Percentiles rank a stretch among this genome's conserved stretches.
Evolutionary conservation across 106 monocot species (phyloP).

Genomic region (Acorus calamus): DNA sequence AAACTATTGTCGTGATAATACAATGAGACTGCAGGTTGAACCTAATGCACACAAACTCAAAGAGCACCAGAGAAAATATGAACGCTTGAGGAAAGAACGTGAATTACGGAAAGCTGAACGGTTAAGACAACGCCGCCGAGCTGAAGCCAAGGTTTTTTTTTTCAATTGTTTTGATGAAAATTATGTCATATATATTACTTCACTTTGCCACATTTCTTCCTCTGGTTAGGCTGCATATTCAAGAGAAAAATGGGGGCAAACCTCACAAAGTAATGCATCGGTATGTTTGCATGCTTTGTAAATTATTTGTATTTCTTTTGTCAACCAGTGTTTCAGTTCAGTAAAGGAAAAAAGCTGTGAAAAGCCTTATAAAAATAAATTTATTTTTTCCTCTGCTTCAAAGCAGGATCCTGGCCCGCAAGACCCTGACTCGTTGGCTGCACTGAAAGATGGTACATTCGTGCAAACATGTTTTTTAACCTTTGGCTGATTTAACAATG

Average conservation of each 20-base stretch:
- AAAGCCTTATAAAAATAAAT: neutral
- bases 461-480: neutral
- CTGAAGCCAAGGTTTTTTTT: conserved; percentile 39
- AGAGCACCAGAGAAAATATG: conserved; percentile 73
- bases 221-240: conserved; percentile 6
- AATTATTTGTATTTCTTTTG: too few relatives aligned
- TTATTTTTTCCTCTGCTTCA: neutral
- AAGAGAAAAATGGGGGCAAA: conserved; percentile 21
- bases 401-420: conserved; percentile 25
- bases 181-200: conserved; percentile 5
- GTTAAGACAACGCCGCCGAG: conserved; percentile 26
- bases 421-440: conserved; percentile 24
- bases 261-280: conserved; percentile 14
- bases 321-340: too few relatives aligned
- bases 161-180: too few relatives aligned
- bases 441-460: conserved; percentile 47
- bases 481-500: too few relatives aligned
- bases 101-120: conserved; percentile 37
- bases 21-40: conserved; percentile 48
- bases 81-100: conserved; percentile 49
- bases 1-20: neutral
- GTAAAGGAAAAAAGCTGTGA: too few relatives aligned
- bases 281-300: conserved; percentile 9
- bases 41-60: conserved; percentile 80
- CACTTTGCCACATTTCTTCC: neutral